A percentile compares a stretch with the other conserved stretches of the same genome.
These are phyloP conservation scores for Penicillium manginii DNA, from an alignment of 495 filamentous ascomycete species.

Conservation along the genomic window DNA sequence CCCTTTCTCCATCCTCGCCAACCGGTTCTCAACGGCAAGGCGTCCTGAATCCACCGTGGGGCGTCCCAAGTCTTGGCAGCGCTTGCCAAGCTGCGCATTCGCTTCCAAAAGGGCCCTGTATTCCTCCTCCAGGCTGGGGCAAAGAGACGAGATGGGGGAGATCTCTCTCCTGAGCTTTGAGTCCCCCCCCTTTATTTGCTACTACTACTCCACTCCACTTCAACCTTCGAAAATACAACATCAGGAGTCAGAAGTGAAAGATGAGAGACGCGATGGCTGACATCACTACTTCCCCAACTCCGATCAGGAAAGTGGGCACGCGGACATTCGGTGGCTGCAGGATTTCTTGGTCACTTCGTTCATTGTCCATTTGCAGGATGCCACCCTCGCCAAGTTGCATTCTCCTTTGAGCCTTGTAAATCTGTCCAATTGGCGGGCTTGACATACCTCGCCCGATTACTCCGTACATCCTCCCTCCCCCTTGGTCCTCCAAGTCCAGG, in stretches of 20 bases:
- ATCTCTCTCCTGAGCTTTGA: not conserved
- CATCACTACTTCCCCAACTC: constrained; percentile 2
- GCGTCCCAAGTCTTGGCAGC: constrained; percentile 5
- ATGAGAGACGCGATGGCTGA: not conserved
- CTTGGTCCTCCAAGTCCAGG: not conserved
- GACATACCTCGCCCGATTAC: not conserved
- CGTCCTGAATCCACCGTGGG: not conserved
- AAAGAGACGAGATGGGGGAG: not conserved
- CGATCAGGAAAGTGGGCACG: not conserved
- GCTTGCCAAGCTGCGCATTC: not conserved
- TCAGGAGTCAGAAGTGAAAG: not conserved
- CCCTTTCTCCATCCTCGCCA: not conserved
- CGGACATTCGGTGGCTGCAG: constrained; percentile 1
- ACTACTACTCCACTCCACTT: not conserved
- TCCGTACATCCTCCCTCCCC: not conserved
- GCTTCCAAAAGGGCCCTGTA: not conserved
- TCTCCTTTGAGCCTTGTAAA: not conserved
- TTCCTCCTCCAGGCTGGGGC: not conserved
- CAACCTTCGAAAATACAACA: not conserved
- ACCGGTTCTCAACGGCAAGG: constrained; percentile 1
- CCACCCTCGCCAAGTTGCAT: not conserved
- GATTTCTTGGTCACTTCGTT: not conserved
- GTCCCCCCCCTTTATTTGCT: not conserved
- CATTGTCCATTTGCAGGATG: not conserved
- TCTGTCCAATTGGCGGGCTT: not conserved